Conservation (phyloP, 2,329 filamentous ascomycete species). For the Fusarium sp. region DNA sequence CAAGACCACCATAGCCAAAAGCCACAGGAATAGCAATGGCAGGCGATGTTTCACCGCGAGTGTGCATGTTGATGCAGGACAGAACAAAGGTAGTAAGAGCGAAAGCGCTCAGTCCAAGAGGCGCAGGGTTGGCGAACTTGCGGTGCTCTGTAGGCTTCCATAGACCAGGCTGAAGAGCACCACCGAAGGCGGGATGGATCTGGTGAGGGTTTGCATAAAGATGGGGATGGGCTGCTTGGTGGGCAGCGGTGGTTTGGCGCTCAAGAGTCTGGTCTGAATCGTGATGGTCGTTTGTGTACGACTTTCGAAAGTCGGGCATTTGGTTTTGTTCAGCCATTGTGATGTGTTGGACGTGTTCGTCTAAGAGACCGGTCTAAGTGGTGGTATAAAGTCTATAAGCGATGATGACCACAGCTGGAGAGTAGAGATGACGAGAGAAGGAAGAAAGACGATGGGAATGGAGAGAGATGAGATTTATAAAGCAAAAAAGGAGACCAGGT, state of each 20-base stretch:
- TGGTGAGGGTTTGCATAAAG: constrained; percentile 43
- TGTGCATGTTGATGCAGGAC: constrained; percentile 76
- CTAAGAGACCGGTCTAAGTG: neutral
- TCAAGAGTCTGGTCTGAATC: constrained; percentile 46
- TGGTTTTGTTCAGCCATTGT: constrained; percentile 37
- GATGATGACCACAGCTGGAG: neutral
- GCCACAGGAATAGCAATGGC: constrained; percentile 77
- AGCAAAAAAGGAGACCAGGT: constrained; percentile 20
- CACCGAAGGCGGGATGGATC: constrained; percentile 67
- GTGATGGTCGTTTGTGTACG: constrained; percentile 31
- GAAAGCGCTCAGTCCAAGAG: constrained; percentile 81
- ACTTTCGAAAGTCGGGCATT: constrained; percentile 11
- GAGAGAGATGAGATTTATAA: constrained; percentile 41
- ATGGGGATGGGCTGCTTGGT: constrained; percentile 41
- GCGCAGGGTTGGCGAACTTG: constrained; percentile 83
- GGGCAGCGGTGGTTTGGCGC: constrained; percentile 24
- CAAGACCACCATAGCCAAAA: constrained; percentile 77
- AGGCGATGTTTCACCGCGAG: constrained; percentile 68
- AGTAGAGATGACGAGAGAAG: neutral
- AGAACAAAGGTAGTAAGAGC: constrained; percentile 86
- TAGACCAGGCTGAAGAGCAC: constrained; percentile 77
- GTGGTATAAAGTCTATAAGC: constrained; percentile 6
- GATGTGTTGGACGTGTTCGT: constrained; percentile 6
- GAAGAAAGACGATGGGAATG: constrained; percentile 25
- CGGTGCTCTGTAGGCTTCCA: constrained; percentile 72